Percentiles rank a stretch among this genome's conserved stretches.
These are phyloP conservation scores for Diaporthe citri DNA, from an alignment of 2,329 filamentous ascomycete species.

Conservation along the genomic window DNA sequence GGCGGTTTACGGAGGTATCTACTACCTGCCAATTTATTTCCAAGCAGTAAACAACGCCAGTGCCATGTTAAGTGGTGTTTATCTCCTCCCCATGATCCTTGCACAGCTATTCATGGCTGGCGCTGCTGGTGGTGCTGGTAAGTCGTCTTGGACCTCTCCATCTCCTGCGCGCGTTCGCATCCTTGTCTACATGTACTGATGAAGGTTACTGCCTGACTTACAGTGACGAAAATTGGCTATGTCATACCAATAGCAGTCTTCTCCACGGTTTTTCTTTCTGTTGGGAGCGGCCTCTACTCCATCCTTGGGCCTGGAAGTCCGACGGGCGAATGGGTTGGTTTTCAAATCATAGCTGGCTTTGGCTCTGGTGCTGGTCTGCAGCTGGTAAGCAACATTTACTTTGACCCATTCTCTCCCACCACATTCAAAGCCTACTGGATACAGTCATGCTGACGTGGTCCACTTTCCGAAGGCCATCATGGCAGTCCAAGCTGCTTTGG, in stretches of 20 bases:
- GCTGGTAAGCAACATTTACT: background rate
- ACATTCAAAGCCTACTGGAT: no score
- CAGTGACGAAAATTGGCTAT: background rate
- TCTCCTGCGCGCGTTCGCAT: background rate
- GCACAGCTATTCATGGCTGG: background rate
- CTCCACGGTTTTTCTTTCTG: background rate
- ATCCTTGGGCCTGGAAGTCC: background rate
- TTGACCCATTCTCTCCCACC: no score
- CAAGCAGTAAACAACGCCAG: slow-evolving; percentile 5
- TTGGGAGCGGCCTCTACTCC: background rate
- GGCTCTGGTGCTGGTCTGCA: slow-evolving; percentile 9
- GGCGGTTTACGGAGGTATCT: background rate
- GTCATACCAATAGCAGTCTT: background rate
- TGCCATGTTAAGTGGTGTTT: slow-evolving; percentile 11
- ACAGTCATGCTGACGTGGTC: no score
- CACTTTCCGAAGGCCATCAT: background rate
- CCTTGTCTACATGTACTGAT: background rate
- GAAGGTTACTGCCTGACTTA: background rate
- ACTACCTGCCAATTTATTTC: slow-evolving; percentile 31
- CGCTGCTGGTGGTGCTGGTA: background rate
- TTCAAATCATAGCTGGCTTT: slow-evolving; percentile 4
- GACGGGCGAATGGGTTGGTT: background rate
- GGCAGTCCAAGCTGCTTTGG: background rate
- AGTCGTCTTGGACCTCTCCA: background rate
- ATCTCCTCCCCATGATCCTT: background rate